A percentile compares a stretch with the other conserved stretches of the same genome.
Evolutionary conservation across 1,284 basidiomycete genomes (phyloP).

Genomic region (Cryptococcus wingfieldii): DNA sequence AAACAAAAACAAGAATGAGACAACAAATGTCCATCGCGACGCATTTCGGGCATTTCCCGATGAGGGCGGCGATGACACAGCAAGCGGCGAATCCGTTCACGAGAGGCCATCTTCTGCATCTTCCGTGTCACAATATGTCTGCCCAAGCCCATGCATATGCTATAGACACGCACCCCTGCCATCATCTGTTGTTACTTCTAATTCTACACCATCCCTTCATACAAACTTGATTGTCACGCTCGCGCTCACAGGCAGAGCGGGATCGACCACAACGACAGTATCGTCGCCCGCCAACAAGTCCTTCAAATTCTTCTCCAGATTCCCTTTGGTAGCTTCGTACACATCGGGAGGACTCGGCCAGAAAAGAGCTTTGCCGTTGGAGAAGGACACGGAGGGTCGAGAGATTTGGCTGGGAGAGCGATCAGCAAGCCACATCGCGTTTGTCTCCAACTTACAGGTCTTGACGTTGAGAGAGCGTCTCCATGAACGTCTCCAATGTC

Average conservation of each 20-base stretch:
- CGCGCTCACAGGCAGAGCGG: slow-evolving; percentile 79
- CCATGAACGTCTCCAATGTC: slow-evolving; percentile 79
- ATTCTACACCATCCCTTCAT: slow-evolving; percentile 2
- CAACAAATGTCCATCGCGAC: no score
- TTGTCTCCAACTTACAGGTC: slow-evolving; percentile 63
- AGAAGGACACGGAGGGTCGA: slow-evolving; percentile 74
- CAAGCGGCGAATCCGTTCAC: background rate
- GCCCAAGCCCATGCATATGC: background rate
- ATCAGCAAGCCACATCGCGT: background rate
- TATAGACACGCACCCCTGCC: background rate
- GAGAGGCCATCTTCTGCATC: no score
- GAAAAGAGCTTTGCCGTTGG: slow-evolving; percentile 67
- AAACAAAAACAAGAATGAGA: no score
- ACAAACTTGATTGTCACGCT: slow-evolving; percentile 58
- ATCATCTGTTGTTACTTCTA: background rate
- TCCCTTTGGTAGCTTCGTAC: slow-evolving; percentile 78
- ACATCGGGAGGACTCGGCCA: slow-evolving; percentile 88
- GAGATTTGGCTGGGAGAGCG: slow-evolving; percentile 74
- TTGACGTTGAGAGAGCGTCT: slow-evolving; percentile 75
- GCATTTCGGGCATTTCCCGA: no score
- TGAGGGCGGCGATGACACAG: no score
- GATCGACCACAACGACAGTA: slow-evolving; percentile 81
- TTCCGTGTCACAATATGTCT: no score
- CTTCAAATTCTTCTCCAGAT: slow-evolving; percentile 76
- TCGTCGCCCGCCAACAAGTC: slow-evolving; percentile 73